Base-by-base conservation (phyloP, 169 alveolate species). In the Cryptosporidium ubiquitum region DNA sequence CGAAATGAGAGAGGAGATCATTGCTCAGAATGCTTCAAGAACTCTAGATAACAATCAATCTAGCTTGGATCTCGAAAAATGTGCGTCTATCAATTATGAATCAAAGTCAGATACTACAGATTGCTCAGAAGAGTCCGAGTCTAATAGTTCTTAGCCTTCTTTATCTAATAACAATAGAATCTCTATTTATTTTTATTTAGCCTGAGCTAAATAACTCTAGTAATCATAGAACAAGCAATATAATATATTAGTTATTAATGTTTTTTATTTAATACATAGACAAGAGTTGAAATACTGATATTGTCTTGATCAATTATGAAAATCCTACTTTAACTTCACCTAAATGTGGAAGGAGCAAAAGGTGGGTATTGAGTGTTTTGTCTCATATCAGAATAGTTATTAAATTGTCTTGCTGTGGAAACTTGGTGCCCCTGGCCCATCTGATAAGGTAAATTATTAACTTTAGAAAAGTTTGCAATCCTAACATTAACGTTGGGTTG, bases 1-100 rank as follows among this genome's bases (percentile, higher is more conserved):
- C 18, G 86, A 79, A 61, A 44, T 79, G 66, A 58, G 86, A 64
- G 86, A 79, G 26, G 86, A 79, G 42, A 79, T 79, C 20, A 79
- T 79, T 42, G 86, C 86, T 12, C 86, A 79, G 20, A 37, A 60
- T 18, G 86, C 75, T 18, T 61, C 42, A 0, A 79, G 29, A 44
- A 44, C 16, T 31, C n/a, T 39, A 14, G 86, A 79, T 14, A 37
- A 5, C 60, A 64, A 40, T 60, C 51, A 47, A 51, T 6, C 20
- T 7, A 51, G 33, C 52, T 3, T 55, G 16, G 66, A 55, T 55
- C 66, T 55, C 29, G 66, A 26, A 55, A 55, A 55, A 26, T 35
- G 16, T 55, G 2, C 12, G 29, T 64, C 18, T 9, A 18, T 3
- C 5, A 14, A 37, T 29, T 31, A 18, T n/a, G 71, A 33, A n/a